Evolutionary conservation across 2,329 filamentous ascomycete species (phyloP), one percentile per base, ranked within the genome.

Genomic region (Macroventuria anomochaeta): DNA sequence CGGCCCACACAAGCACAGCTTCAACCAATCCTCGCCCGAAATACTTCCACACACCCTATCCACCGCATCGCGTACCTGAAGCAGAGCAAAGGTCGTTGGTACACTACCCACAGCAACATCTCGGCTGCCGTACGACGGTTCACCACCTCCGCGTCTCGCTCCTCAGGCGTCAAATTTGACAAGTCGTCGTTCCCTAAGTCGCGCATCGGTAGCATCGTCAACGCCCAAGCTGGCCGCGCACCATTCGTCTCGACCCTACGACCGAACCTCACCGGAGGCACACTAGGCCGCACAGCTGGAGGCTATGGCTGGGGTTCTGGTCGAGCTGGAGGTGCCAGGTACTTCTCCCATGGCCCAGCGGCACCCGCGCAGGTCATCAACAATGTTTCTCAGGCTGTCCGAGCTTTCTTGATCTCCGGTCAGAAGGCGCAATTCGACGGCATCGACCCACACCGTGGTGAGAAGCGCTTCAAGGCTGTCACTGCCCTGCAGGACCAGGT

Each of bases 311-410:
- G 90, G 50, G 90, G 90, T 25, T 85, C 86, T 42, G 88, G 88
- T 26, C 82, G 87, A 39, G 74, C 85, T 53, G 86, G 89, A 62
- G 90, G 88, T 37, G 86, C 87, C 20, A 85, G 93, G 62, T 93
- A 93, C 79, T 97, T 97, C 77, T 96, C 91, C 1, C 93, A 97
- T 76, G 85, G 87, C 0, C 91, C 93, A 1, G 88, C 90, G 8
- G 85, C 88, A 7, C 92, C 91, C 32, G 91, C 93, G 1, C 91
- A 97, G 73, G 91, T 97, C 39, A 85, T 97, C 44, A 89, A 95
- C 74, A 96, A 96, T 75, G 93, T 97, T n/a, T 96, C 91, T 11
- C 88, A 92, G 64, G 95, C 92, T 5, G 88, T 97, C 68, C 87
- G 95, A 47, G 93, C 92, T 11, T 97, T 99, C 76, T 88, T 91